phyloP scores from a whole-genome alignment of 768 basidiomycete species.

The Tylopilus felleus region DNA sequence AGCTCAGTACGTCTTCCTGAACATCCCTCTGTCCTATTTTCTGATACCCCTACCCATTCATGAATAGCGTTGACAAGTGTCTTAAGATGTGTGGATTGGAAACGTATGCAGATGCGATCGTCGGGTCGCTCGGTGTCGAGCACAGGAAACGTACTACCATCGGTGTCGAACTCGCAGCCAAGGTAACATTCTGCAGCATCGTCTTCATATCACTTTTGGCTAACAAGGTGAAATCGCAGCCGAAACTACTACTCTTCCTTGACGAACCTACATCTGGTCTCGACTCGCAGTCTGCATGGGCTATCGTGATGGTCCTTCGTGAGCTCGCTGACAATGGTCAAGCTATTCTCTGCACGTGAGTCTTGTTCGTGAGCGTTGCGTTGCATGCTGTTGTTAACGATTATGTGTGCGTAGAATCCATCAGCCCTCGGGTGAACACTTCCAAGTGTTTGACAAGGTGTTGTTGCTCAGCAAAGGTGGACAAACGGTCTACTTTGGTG shows the following conservation, averaged over 20 bases:
- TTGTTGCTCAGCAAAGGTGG: conserved; percentile 52
- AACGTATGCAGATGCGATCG: conserved; percentile 57
- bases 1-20: conserved; percentile 55
- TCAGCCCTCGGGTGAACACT: conserved; percentile 30
- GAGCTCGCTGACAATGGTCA: conserved; percentile 53
- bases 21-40: neutral
- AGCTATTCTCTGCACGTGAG: conserved; percentile 55
- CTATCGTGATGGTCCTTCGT: conserved; percentile 45
- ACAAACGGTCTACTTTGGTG: conserved; percentile 67
- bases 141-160: conserved; percentile 57
- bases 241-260: conserved; percentile 51
- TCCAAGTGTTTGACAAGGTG: conserved; percentile 51
- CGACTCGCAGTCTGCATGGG: conserved; percentile 52
- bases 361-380: neutral
- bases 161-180: conserved; percentile 58
- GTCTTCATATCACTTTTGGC: neutral
- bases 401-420: neutral
- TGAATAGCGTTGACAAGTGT: conserved; percentile 49
- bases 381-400: neutral
- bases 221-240: conserved; percentile 14
- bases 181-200: conserved; percentile 32
- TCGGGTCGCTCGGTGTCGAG: conserved; percentile 52
- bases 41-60: neutral
- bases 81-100: conserved; percentile 67
- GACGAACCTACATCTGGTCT: conserved; percentile 61